Evolutionary conservation across 192 early-diverging fungal genomes (phyloP), one percentile per base, ranked within the genome.

Genomic region (Coemansia sp.): DNA sequence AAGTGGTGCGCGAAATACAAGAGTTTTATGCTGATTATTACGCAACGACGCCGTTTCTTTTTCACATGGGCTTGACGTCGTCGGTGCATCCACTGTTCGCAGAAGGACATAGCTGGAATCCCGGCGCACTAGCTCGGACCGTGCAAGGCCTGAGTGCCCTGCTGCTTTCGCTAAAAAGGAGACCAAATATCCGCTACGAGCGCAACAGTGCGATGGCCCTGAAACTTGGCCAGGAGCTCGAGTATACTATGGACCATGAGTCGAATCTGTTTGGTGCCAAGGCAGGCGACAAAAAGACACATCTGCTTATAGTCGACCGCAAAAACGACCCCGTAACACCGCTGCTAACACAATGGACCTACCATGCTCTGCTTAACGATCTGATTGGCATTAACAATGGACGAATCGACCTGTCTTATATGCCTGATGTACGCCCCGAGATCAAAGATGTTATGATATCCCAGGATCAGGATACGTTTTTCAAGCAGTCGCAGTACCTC

Each of bases 341-440:
- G 11, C 73, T 99, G 14, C 81, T 99, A 12, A 86, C 85, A 11
- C 96, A 96, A 65, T 99, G 96, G 96, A 99, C 94, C 5, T 99
- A 99, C 64, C 95, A 99, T 62, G 95, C 96, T 4, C 93, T 99
- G 90, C 90, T 97, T 9, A 92, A 99, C 70, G 96, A 98, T 58
- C 76, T 95, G 52, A 83, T 98, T 48, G 96, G 96, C 0, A 94
- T 99, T 43, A 79, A 74, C 46, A 96, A 98, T 64, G 93, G 94
- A 27, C 79, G 94, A 30, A 92, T 99, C 1, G 93, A 98, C 66
- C 80, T 99, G 62, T 88, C 91, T 4, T 62, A 80, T n/a, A 84
- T 98, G 9, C 88, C 93, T 6, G 86, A 82, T 10, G 84, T 93
- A 37, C 79, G 87, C 9, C 82, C 84, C 1, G 96, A 99, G 63